Conservation (phyloP, 2,329 filamentous ascomycete species). For the Sporothrix curviconia region DNA sequence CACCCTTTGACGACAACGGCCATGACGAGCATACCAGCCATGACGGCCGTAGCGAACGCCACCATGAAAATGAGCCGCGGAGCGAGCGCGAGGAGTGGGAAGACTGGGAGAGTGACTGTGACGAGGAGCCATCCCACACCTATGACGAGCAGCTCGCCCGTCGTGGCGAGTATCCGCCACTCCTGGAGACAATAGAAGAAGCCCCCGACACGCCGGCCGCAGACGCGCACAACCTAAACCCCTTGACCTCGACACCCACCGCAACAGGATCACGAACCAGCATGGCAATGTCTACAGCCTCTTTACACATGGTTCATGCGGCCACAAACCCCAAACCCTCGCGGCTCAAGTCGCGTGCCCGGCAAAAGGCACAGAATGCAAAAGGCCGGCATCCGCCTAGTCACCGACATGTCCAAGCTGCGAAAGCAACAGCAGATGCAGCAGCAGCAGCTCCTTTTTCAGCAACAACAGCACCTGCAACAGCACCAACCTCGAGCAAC, state of each 20-base stretch:
- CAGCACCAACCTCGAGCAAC: slow-evolving; percentile 25
- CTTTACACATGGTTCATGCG: not conserved
- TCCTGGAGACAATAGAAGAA: slow-evolving; percentile 11
- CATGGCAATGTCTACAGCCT: not conserved
- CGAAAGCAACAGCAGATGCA: slow-evolving; percentile 36
- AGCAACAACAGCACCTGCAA: slow-evolving; percentile 31
- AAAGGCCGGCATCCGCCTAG: slow-evolving; percentile 59
- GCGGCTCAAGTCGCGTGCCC: slow-evolving; percentile 51
- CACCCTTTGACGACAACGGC: slow-evolving; percentile 17
- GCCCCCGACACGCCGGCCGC: not conserved
- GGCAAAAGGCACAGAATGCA: slow-evolving; percentile 55
- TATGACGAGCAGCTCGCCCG: not conserved
- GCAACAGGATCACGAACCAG: not conserved
- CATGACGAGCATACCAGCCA: not conserved
- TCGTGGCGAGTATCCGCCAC: slow-evolving; percentile 15
- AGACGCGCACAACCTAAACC: not conserved
- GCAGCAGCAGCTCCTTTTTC: slow-evolving; percentile 31
- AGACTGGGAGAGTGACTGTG: slow-evolving; percentile 49
- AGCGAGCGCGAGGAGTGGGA: slow-evolving; percentile 41
- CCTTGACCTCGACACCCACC: not conserved
- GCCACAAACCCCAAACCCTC: slow-evolving; percentile 35
- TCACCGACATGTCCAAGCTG: slow-evolving; percentile 59
- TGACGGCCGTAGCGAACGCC: not conserved
- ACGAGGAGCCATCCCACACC: slow-evolving; percentile 35
- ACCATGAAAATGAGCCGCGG: not conserved